phyloP scores from a whole-genome alignment of 2,329 filamentous ascomycete species.

The Coleophoma eucalyptorum region DNA sequence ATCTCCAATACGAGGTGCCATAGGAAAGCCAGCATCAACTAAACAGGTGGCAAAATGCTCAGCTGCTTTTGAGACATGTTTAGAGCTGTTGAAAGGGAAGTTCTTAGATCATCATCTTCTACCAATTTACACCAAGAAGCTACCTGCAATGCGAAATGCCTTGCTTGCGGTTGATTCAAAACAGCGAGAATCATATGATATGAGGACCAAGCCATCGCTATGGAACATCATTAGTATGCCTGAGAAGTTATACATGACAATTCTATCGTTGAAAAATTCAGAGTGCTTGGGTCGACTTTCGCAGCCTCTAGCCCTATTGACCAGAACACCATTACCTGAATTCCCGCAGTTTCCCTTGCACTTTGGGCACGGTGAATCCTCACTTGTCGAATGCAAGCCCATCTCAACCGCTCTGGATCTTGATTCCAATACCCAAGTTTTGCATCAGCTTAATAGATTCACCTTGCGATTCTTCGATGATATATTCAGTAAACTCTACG shows the following conservation, averaged over 20 bases:
- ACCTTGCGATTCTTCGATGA: constrained; percentile 76
- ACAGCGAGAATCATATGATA: constrained; percentile 68
- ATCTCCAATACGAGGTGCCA: constrained; percentile 65
- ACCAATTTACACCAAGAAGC: constrained; percentile 65
- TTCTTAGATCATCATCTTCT: constrained; percentile 72
- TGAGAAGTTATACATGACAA: constrained; percentile 52
- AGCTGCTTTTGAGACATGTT: constrained; percentile 80
- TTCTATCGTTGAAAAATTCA: constrained; percentile 55
- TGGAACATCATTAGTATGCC: constrained; percentile 58
- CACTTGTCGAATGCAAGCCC: constrained; percentile 48
- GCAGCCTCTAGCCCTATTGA: constrained; percentile 66
- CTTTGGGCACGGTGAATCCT: constrained; percentile 60
- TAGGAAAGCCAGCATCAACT: constrained; percentile 59
- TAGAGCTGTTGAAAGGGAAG: constrained; percentile 60
- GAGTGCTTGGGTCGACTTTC: constrained; percentile 54
- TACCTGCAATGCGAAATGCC: constrained; percentile 85
- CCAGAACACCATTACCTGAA: constrained; percentile 58
- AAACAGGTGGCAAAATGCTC: constrained; percentile 83
- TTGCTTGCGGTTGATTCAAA: constrained; percentile 77
- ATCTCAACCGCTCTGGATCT: constrained; percentile 40
- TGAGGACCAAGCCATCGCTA: constrained; percentile 73
- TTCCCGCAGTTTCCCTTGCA: constrained; percentile 70
- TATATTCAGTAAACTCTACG: constrained; percentile 85
- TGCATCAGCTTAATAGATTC: constrained; percentile 63
- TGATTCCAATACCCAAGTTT: constrained; percentile 27